These are phyloP conservation scores for Clavispora carvajalis DNA, from an alignment of 805 yeast species.

Conservation along the genomic window DNA sequence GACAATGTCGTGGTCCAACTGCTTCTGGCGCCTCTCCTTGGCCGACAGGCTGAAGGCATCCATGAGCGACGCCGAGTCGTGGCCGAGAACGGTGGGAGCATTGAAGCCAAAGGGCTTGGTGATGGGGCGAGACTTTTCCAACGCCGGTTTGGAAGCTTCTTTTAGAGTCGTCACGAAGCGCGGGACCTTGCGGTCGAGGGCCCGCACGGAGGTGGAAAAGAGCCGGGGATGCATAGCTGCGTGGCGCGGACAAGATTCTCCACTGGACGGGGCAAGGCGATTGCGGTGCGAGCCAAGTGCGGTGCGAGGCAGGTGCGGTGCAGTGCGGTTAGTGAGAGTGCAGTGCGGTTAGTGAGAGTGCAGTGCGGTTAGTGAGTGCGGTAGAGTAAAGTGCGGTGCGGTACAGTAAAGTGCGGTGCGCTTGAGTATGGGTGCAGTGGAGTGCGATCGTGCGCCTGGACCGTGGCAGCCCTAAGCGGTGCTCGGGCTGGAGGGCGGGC, in stretches of 20 bases:
- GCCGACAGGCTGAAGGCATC: slow-evolving; percentile 30
- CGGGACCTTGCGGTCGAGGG: slow-evolving; percentile 19
- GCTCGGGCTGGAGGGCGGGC: no score
- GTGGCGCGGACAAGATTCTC: background rate
- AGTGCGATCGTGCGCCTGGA: no score
- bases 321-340: no score
- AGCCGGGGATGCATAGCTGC: slow-evolving; percentile 4
- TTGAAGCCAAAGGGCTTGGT: slow-evolving; percentile 38
- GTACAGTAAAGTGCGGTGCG: no score
- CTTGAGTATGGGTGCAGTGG: no score
- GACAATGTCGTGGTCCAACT: slow-evolving; percentile 36
- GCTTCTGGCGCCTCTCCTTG: slow-evolving; percentile 32
- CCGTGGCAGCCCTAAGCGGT: no score
- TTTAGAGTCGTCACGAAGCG: slow-evolving; percentile 32
- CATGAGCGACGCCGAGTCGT: slow-evolving; percentile 11
- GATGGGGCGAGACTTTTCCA: slow-evolving; percentile 25
- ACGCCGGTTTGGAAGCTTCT: slow-evolving; percentile 37
- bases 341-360: no score
- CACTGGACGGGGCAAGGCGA: no score
- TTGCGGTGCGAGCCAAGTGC: no score
- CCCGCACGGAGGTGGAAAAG: slow-evolving; percentile 6
- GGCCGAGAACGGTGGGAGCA: slow-evolving; percentile 17
- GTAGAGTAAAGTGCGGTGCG: no score
- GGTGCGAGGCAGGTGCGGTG: no score
- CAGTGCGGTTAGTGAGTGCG: no score